These are phyloP conservation scores for Lentinus brumalis DNA, from an alignment of 768 basidiomycete species.

Conservation along the genomic window DNA sequence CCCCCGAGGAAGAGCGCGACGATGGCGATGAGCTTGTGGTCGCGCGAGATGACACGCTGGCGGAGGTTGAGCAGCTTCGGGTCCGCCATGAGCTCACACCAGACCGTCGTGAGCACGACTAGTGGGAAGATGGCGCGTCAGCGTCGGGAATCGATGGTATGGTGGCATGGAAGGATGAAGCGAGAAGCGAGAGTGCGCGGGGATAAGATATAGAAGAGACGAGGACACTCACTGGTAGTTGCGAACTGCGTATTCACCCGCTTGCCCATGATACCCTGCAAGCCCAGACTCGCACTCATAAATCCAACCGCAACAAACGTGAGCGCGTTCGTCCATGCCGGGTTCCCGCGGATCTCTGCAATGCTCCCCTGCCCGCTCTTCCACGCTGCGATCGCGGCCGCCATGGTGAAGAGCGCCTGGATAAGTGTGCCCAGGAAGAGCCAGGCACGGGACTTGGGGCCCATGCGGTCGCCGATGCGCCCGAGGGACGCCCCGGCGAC, in stretches of 20 bases:
- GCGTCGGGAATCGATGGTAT: too few species aligned
- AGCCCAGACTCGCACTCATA: conserved; percentile 77
- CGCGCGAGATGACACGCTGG: conserved; percentile 57
- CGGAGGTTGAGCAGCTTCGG: conserved; percentile 67
- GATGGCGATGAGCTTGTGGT: conserved; percentile 72
- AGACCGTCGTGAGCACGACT: conserved; percentile 86
- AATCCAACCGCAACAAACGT: conserved; percentile 76
- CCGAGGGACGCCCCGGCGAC: conserved; percentile 76
- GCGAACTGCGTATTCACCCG: conserved; percentile 78
- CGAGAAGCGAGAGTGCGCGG: not conserved
- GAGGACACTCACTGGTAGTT: conserved; percentile 59
- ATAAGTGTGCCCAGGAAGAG: conserved; percentile 69
- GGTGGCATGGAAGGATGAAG: not conserved
- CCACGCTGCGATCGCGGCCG: conserved; percentile 70
- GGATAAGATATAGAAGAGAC: not conserved
- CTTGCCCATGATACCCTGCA: conserved; percentile 88
- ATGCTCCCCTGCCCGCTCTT: conserved; percentile 61
- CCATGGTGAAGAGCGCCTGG: conserved; percentile 78
- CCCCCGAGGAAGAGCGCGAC: conserved; percentile 72
- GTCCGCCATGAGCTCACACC: conserved; percentile 87
- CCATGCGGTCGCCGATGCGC: conserved; percentile 77
- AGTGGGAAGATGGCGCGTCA: not conserved
- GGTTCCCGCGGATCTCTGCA: conserved; percentile 54
- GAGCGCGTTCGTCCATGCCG: conserved; percentile 68
- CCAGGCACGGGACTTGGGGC: conserved; percentile 74